Percentiles rank a stretch among this genome's conserved stretches.
Conservation (phyloP, 306 rosid genomes). For the Sphenostylis stenocarpa region DNA sequence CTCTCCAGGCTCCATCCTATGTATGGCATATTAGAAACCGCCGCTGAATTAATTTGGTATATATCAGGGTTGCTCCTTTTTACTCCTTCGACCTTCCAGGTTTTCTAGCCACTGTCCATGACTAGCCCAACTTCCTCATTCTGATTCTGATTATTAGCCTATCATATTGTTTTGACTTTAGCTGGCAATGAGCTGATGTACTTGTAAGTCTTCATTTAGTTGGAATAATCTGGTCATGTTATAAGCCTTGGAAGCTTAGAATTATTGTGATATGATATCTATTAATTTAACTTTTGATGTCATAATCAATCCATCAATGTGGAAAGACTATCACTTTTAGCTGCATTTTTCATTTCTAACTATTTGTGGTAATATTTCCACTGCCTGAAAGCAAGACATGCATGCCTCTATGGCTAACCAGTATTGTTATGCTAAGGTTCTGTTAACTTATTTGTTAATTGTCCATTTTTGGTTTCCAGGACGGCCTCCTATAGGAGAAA, state of each 20-base stretch:
- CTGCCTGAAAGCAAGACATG: constrained; percentile 6
- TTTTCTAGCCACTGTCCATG: neutral
- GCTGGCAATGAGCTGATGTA: neutral
- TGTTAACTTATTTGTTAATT: neutral
- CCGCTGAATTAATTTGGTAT: neutral
- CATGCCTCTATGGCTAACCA: neutral
- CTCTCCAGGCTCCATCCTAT: neutral
- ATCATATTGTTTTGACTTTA: neutral
- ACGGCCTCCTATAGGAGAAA: constrained; percentile 74
- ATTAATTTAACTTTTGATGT: constrained; percentile 8
- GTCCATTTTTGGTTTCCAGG: constrained; percentile 50
- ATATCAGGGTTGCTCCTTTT: neutral
- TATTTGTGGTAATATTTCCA: neutral
- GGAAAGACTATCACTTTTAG: neutral
- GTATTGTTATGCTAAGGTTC: constrained; percentile 3
- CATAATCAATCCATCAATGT: constrained; percentile 7
- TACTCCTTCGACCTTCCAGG: neutral
- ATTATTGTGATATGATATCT: neutral
- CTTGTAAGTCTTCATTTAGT: neutral
- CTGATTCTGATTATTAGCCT: neutral
- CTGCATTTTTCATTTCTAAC: constrained; percentile 4
- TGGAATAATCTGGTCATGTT: neutral
- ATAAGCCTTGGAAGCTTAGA: neutral
- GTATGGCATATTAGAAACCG: too few species aligned
- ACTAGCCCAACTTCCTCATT: neutral